Percentiles rank a stretch among this genome's conserved stretches.
Evolutionary conservation across 306 rosid species (phyloP).

Genomic region (Canavalia ensiformis): DNA sequence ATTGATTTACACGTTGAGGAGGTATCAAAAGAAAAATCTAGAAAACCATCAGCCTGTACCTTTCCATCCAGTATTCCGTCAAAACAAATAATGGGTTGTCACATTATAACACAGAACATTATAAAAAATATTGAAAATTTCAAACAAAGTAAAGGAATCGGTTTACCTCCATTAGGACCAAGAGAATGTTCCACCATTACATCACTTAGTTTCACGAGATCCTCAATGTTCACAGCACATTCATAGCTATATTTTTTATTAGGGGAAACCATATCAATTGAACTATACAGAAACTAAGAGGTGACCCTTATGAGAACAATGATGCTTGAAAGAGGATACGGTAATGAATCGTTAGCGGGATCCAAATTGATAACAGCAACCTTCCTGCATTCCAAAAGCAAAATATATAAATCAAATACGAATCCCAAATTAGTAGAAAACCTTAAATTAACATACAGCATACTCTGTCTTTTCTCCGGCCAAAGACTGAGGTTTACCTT

Average conservation of each 20-base stretch:
- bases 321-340: conserved; percentile 69
- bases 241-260: conserved; percentile 67
- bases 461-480: neutral
- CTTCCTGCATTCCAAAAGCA: conserved; percentile 66
- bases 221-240: conserved; percentile 85
- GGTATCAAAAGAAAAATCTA: conserved; percentile 22
- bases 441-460: conserved; percentile 7
- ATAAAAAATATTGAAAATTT: neutral
- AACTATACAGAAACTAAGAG: conserved; percentile 33
- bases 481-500: conserved; percentile 59
- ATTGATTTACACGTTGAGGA: neutral
- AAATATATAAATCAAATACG: conserved; percentile 10
- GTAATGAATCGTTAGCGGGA: conserved; percentile 92
- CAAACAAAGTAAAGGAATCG: neutral
- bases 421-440: conserved; percentile 22
- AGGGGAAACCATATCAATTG: conserved; percentile 50
- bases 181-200: conserved; percentile 88
- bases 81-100: neutral
- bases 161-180: conserved; percentile 95
- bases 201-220: conserved; percentile 82
- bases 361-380: conserved; percentile 93
- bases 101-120: neutral
- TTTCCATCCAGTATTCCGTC: conserved; percentile 20
- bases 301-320: neutral
- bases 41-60: conserved; percentile 21